A percentile compares a stretch with the other conserved stretches of the same genome.
These are phyloP conservation scores for Daedaleopsis sinensis DNA, from an alignment of 768 basidiomycete genomes.

Conservation along the genomic window DNA sequence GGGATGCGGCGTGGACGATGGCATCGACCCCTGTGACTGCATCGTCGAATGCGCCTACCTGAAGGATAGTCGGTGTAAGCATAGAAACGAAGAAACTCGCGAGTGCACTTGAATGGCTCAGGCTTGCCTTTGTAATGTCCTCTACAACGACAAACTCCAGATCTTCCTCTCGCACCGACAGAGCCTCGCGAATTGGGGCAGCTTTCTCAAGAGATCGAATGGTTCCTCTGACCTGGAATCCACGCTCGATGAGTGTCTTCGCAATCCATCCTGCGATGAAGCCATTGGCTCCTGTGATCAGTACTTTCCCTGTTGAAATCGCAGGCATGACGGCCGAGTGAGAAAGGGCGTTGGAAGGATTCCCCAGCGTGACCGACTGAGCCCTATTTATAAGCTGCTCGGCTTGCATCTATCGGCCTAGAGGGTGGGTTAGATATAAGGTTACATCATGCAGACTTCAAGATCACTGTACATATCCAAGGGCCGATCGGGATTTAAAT, in stretches of 20 bases:
- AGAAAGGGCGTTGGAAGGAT: background rate
- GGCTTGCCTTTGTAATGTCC: conserved; percentile 55
- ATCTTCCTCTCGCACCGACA: conserved; percentile 51
- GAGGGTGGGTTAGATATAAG: too few species aligned
- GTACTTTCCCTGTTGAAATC: conserved; percentile 39
- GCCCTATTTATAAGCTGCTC: too few species aligned
- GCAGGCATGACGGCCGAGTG: conserved; percentile 41
- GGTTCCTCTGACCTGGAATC: conserved; percentile 63
- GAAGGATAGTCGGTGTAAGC: background rate
- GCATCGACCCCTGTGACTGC: conserved; percentile 27
- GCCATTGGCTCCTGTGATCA: conserved; percentile 52
- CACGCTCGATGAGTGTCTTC: conserved; percentile 53
- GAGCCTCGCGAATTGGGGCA: conserved; percentile 51
- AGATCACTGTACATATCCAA: too few species aligned
- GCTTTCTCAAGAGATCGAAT: conserved; percentile 63
- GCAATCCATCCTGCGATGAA: conserved; percentile 52
- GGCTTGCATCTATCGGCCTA: too few species aligned
- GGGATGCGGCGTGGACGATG: conserved; percentile 26
- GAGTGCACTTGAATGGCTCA: conserved; percentile 1
- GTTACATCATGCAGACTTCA: too few species aligned
- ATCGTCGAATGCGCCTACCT: conserved; percentile 29
- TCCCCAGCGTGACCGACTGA: too few species aligned
- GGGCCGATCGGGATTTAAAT: too few species aligned
- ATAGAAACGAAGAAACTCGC: background rate
- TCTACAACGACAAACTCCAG: conserved; percentile 68